These are phyloP conservation scores for Sugiyamaella xylanicola DNA, from an alignment of 1,139 yeast genomes.

Conservation along the genomic window DNA sequence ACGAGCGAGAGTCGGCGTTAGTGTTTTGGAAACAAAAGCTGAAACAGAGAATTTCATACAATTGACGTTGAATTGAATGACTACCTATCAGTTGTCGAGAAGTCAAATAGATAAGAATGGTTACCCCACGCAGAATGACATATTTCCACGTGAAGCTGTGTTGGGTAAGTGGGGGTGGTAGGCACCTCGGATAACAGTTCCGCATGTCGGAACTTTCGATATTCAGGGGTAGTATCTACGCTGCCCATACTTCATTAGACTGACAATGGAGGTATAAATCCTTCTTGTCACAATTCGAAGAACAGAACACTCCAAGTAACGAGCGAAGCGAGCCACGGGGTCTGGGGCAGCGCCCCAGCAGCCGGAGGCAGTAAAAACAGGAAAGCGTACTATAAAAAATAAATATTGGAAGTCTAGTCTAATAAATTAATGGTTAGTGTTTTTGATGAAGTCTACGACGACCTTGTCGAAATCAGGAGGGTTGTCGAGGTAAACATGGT, in stretches of 20 bases:
- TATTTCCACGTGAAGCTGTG: slow-evolving; percentile 5
- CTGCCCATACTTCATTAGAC: not conserved
- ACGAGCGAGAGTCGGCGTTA: slow-evolving; percentile 4
- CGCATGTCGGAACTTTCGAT: not conserved
- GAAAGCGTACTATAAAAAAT: not conserved
- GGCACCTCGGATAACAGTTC: not conserved
- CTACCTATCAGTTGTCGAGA: not conserved
- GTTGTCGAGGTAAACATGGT: slow-evolving; percentile 78
- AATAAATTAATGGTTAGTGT: not conserved
- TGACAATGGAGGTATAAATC: too few relatives aligned
- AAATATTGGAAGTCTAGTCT: not conserved
- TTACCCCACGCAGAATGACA: slow-evolving; percentile 2
- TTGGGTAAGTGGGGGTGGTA: not conserved
- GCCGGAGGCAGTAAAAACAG: not conserved
- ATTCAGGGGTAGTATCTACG: not conserved
- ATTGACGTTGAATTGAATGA: not conserved
- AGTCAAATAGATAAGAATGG: too few relatives aligned
- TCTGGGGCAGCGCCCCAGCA: not conserved
- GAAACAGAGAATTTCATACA: slow-evolving; percentile 9
- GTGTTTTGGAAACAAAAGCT: slow-evolving; percentile 2
- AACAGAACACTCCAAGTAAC: too few relatives aligned
- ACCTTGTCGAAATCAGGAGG: slow-evolving; percentile 59
- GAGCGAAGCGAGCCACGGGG: not conserved
- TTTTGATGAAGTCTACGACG: slow-evolving; percentile 46
- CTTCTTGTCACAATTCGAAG: too few relatives aligned